phyloP scores from a whole-genome alignment of 2,329 filamentous ascomycete genomes.

The Cylindrodendrum hubeiense region DNA sequence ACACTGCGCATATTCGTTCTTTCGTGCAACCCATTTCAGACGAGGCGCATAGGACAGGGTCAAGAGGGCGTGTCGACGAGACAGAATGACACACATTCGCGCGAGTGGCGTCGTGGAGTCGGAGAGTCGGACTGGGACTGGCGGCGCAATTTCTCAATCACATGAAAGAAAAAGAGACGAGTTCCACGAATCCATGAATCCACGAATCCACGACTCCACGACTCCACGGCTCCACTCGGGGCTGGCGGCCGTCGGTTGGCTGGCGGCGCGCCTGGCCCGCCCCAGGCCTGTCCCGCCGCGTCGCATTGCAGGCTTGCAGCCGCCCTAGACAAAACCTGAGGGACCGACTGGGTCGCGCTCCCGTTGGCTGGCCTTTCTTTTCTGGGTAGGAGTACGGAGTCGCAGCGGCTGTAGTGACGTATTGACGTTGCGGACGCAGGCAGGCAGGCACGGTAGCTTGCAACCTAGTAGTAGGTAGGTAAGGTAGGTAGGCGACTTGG shows the following conservation, averaged over 20 bases:
- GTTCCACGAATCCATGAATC: constrained; percentile 13
- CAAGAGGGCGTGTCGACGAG: constrained; percentile 8
- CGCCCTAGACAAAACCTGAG: constrained; percentile 5
- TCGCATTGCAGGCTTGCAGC: constrained; percentile 14
- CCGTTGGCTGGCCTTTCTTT: constrained; percentile 8
- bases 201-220: not conserved
- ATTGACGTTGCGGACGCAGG: not conserved
- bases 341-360: constrained; percentile 10
- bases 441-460: not conserved
- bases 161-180: constrained; percentile 18
- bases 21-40: not conserved
- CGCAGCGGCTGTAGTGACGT: not conserved
- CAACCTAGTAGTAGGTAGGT: not conserved
- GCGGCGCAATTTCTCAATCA: constrained; percentile 20
- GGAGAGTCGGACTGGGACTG: constrained; percentile 5
- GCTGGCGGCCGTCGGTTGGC: constrained; percentile 16
- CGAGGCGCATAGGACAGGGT: not conserved
- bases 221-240: not conserved
- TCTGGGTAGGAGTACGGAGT: constrained; percentile 9
- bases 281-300: not conserved
- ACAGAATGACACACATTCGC: not conserved
- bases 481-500: not conserved
- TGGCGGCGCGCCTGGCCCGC: not conserved
- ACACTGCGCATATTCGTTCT: not conserved
- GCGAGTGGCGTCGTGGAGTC: constrained; percentile 11